Conservation (phyloP, 768 basidiomycete species). For the Auricularia sp. region DNA sequence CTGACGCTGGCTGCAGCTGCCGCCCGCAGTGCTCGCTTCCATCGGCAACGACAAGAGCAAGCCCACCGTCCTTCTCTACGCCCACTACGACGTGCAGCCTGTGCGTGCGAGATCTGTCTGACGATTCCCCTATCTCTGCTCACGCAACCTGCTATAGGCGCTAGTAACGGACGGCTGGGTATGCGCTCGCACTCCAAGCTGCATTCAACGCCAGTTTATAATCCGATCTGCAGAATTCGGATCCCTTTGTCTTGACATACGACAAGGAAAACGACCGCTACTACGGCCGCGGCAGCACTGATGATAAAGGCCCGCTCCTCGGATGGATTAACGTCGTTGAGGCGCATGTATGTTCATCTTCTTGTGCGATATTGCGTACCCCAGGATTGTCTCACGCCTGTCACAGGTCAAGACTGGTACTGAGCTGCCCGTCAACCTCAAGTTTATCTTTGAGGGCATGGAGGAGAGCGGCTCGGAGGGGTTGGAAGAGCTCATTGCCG, state of each 20-base stretch:
- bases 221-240: constrained; percentile 30
- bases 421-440: constrained; percentile 79
- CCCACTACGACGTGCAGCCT: constrained; percentile 94
- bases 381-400: background rate
- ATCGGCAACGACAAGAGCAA: constrained; percentile 79
- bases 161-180: constrained; percentile 68
- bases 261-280: constrained; percentile 48
- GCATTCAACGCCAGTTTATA: background rate
- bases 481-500: constrained; percentile 73
- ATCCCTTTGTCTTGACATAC: constrained; percentile 67
- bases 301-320: constrained; percentile 85
- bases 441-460: constrained; percentile 95
- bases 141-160: constrained; percentile 16
- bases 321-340: constrained; percentile 89
- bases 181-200: background rate
- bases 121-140: background rate
- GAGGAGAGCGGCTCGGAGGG: constrained; percentile 92
- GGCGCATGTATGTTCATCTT: constrained; percentile 41
- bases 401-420: constrained; percentile 33
- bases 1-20: constrained; percentile 34
- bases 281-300: constrained; percentile 78
- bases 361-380: background rate
- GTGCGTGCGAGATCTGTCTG: constrained; percentile 30
- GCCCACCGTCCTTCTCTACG: constrained; percentile 90
- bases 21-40: constrained; percentile 73